phyloP scores from a whole-genome alignment of 1,284 basidiomycete species.

The Leccinum subrobustum region DNA sequence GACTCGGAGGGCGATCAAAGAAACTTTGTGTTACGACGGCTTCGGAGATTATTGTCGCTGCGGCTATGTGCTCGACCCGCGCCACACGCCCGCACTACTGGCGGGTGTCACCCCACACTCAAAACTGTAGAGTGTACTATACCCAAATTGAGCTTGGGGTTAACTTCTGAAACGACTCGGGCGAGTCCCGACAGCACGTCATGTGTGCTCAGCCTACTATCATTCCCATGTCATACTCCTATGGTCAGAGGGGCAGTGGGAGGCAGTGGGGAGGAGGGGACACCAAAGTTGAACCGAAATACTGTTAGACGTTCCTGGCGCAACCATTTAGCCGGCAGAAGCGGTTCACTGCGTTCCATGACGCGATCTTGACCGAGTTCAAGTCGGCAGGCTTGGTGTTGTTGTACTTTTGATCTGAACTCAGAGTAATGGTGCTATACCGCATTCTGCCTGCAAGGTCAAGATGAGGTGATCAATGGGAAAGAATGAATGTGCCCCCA shows the following conservation, averaged over 20 bases:
- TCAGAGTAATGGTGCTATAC: not conserved
- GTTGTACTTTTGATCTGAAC: not conserved
- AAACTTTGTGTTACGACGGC: not conserved
- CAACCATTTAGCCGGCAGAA: not conserved
- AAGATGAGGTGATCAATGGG: not conserved
- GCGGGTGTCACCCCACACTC: not conserved
- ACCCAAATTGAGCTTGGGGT: not conserved
- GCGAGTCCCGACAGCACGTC: slow-evolving; percentile 3
- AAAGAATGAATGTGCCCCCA: not conserved
- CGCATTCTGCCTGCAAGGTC: not conserved
- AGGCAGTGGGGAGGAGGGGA: not conserved
- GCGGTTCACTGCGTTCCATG: slow-evolving; percentile 5
- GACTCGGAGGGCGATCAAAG: slow-evolving; percentile 1
- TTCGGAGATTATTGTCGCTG: not conserved
- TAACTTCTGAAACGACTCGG: not conserved
- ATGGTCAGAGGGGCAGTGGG: not conserved
- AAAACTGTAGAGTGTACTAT: not conserved
- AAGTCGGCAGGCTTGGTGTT: too few relatives aligned
- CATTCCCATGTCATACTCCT: slow-evolving; percentile 1
- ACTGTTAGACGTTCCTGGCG: not conserved
- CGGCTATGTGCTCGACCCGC: not conserved
- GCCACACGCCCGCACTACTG: not conserved
- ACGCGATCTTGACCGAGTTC: not conserved
- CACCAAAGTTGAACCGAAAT: not conserved
- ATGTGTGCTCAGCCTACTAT: slow-evolving; percentile 3